Conservation (phyloP, 805 yeast species). For the Metschnikowia santaceciliae region DNA sequence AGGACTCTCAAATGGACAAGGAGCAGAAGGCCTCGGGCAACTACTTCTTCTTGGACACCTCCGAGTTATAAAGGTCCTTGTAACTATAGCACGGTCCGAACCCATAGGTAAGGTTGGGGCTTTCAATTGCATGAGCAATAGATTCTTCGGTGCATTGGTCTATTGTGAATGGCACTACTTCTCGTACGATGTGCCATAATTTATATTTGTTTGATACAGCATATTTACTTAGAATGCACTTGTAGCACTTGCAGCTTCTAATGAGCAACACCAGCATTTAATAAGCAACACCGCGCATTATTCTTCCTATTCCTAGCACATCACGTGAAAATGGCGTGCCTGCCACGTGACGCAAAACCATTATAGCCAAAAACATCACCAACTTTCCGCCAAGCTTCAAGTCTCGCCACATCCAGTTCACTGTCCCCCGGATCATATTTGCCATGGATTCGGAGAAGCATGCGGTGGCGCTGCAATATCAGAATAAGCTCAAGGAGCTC, state of each 20-base stretch:
- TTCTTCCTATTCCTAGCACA: too few species aligned
- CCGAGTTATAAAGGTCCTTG: conserved; percentile 31
- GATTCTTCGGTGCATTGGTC: conserved; percentile 9
- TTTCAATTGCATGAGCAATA: conserved; percentile 19
- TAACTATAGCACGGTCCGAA: conserved; percentile 6
- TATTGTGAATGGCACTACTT: conserved; percentile 16
- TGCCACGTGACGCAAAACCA: conserved; percentile 6
- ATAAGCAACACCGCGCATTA: too few species aligned
- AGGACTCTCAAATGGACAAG: conserved; percentile 98
- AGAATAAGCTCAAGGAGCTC: conserved; percentile 17
- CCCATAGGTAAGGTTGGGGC: conserved; percentile 8
- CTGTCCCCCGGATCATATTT: background rate
- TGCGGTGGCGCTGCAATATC: conserved; percentile 4
- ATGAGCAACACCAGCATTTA: too few species aligned
- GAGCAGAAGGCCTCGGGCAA: conserved; percentile 92
- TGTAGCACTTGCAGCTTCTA: too few species aligned
- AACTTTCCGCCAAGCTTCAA: background rate
- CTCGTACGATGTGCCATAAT: conserved; percentile 17
- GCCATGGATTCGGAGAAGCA: conserved; percentile 8
- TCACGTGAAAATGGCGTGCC: too few species aligned
- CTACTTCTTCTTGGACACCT: conserved; percentile 88
- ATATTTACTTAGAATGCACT: conserved; percentile 2
- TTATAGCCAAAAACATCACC: background rate
- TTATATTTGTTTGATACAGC: conserved; percentile 14
- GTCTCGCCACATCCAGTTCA: background rate